phyloP scores from a whole-genome alignment of 768 basidiomycete genomes.

The Clitopilus passeckerianus region DNA sequence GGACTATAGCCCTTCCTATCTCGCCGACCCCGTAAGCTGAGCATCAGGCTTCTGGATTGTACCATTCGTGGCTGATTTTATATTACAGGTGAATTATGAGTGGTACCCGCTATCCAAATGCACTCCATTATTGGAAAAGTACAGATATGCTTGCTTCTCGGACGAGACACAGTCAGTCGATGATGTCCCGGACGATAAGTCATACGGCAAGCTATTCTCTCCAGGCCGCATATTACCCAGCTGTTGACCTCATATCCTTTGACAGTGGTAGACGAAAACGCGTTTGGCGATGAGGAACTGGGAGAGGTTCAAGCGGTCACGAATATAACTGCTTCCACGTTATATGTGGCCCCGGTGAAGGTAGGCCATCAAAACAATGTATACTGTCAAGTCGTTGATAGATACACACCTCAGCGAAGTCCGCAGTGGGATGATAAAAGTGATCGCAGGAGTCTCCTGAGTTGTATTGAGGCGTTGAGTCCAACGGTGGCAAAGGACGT shows the following conservation, averaged over 20 bases:
- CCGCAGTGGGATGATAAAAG: conserved; percentile 22
- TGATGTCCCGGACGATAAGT: conserved; percentile 18
- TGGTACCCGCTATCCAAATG: conserved; percentile 72
- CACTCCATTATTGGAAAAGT: conserved; percentile 51
- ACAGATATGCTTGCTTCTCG: conserved; percentile 69
- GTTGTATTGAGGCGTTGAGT: conserved; percentile 43
- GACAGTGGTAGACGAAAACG: conserved; percentile 1
- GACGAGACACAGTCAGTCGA: conserved; percentile 50
- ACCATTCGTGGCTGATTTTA: background rate
- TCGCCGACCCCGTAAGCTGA: conserved; percentile 76
- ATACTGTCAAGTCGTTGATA: background rate
- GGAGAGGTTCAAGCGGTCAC: conserved; percentile 11
- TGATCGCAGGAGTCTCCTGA: conserved; percentile 26
- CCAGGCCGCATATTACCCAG: background rate
- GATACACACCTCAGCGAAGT: conserved; percentile 6
- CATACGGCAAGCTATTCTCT: conserved; percentile 4
- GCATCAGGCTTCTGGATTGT: background rate
- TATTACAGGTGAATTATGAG: conserved; percentile 61
- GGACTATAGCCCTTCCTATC: conserved; percentile 84
- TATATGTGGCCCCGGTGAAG: conserved; percentile 18
- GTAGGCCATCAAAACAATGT: conserved; percentile 6
- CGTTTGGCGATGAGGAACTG: conserved; percentile 6
- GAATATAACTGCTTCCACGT: conserved; percentile 8
- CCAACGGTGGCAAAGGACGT: conserved; percentile 34
- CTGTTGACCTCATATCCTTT: background rate